A percentile compares a stretch with the other conserved stretches of the same genome.
These are phyloP conservation scores for Trichoderma sp. DNA, from an alignment of 2,329 filamentous ascomycete species.

Conservation along the genomic window DNA sequence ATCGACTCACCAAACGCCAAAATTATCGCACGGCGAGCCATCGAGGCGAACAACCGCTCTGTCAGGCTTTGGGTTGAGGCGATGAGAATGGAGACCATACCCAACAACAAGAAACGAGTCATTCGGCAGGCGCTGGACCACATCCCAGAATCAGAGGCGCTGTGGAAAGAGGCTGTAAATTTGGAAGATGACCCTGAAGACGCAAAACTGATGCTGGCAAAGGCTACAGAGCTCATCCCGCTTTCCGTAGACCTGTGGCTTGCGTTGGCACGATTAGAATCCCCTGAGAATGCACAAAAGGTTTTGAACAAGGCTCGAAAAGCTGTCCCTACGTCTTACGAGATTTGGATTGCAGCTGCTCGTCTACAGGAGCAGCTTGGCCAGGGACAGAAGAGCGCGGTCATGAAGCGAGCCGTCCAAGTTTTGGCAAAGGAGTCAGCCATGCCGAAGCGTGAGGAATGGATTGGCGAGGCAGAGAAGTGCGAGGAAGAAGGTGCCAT, in stretches of 20 bases:
- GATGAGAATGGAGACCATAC: slow-evolving; percentile 84
- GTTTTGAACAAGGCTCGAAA: slow-evolving; percentile 95
- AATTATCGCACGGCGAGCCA: slow-evolving; percentile 89
- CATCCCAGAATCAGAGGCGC: slow-evolving; percentile 87
- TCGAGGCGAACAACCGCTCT: slow-evolving; percentile 86
- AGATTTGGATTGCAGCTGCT: slow-evolving; percentile 95
- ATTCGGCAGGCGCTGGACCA: slow-evolving; percentile 88
- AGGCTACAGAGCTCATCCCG: slow-evolving; percentile 93
- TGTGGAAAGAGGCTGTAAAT: slow-evolving; percentile 99
- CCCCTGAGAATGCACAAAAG: slow-evolving; percentile 87
- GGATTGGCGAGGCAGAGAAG: slow-evolving; percentile 92
- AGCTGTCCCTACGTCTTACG: slow-evolving; percentile 87
- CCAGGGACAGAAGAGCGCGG: slow-evolving; percentile 75
- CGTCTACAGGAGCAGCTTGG: slow-evolving; percentile 86
- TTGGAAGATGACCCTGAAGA: slow-evolving; percentile 88
- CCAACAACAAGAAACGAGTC: slow-evolving; percentile 86
- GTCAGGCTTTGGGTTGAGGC: slow-evolving; percentile 93
- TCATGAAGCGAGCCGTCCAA: slow-evolving; percentile 93
- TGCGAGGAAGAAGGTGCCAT: slow-evolving; percentile 91
- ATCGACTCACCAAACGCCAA: slow-evolving; percentile 85
- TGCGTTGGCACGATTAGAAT: slow-evolving; percentile 85
- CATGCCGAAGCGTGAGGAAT: slow-evolving; percentile 96
- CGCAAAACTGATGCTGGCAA: slow-evolving; percentile 84
- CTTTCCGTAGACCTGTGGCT: slow-evolving; percentile 94
- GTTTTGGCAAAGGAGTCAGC: slow-evolving; percentile 86